Evolutionary conservation across 331 rosid genomes (phyloP), one percentile per base, ranked within the genome.

Genomic region (Quercus tomentella): DNA sequence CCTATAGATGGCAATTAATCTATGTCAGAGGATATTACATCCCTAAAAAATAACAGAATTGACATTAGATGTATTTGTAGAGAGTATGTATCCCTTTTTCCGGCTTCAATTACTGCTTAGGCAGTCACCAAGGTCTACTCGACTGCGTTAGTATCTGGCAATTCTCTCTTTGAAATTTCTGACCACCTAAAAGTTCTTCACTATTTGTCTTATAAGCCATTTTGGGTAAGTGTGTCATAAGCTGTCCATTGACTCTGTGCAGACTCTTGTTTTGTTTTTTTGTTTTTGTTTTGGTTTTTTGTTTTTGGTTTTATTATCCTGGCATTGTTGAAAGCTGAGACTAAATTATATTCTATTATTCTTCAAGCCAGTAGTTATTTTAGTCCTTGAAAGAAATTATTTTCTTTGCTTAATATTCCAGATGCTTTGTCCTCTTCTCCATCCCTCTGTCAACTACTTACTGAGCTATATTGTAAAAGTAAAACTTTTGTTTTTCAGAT

Each of bases 401-500:
- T 74, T 18, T 26, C 67, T 43, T 23, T 51, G 6, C 8, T 16
- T 45, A 23, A 14, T 49, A 21, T 20, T 22, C 12, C 18, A 22
- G 25, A 52, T 72, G 37, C 62, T 57, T 76, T 45, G 62, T n/a
- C 21, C 52, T 67, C 41, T 67, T 7, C 72, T 26, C 7, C 41
- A 33, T 41, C 15, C 43, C 71, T 70, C 58, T 77, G 23, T 22
- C 37, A 23, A 33, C 56, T 67, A 21, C 52, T 72, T 83, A 70
- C 60, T 62, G n/a, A 57, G 20, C 70, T 61, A 20, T 74, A 51
- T 30, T 61, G 79, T 73, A 60, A 70, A 73, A 70, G 62, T 77
- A 33, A 76, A 79, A 73, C 43, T 74, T 51, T 52, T 70, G 21
- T 78, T 84, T 74, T 75, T 37, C 83, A 96, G 99, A 81, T 96